Evolutionary conservation across 345 rosid species (phyloP).

Genomic region (Erysimum cheiranthoides): DNA sequence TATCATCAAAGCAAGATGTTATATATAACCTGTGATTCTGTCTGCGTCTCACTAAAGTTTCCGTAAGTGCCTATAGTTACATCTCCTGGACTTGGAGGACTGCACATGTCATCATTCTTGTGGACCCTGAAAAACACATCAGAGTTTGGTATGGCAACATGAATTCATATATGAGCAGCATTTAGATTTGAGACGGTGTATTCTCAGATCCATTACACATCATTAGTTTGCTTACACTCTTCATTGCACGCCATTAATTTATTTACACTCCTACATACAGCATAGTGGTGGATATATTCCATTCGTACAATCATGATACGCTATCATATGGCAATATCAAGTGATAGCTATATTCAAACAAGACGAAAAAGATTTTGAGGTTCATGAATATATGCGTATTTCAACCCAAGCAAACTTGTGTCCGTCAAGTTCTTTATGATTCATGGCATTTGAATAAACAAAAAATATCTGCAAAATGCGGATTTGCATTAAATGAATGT

Average conservation of each 20-base stretch:
- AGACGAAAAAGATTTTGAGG: background rate
- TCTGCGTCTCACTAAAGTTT: conserved; percentile 93
- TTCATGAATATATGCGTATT: conserved; percentile 14
- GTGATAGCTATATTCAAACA: background rate
- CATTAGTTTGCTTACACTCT: conserved; percentile 7
- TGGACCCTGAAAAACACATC: conserved; percentile 32
- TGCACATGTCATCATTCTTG: conserved; percentile 52
- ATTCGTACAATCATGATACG: conserved; percentile 4
- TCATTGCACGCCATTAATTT: conserved; percentile 10
- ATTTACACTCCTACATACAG: background rate
- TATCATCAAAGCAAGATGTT: conserved; percentile 34
- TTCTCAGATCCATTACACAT: conserved; percentile 17
- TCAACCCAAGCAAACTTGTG: conserved; percentile 15
- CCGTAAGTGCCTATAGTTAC: conserved; percentile 52
- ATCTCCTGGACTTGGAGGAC: conserved; percentile 48
- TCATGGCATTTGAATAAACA: background rate
- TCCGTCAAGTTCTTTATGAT: conserved; percentile 2
- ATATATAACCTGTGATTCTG: conserved; percentile 85
- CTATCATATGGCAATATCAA: conserved; percentile 7
- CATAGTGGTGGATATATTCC: conserved; percentile 7
- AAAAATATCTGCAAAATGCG: conserved; percentile 25
- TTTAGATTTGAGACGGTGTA: conserved; percentile 7
- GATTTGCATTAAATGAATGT: conserved; percentile 23
- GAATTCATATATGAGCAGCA: conserved; percentile 11
- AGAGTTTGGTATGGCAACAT: conserved; percentile 24